Conservation (phyloP, 2,329 filamentous ascomycete genomes). For the Penicillium aurantiogriseum region DNA sequence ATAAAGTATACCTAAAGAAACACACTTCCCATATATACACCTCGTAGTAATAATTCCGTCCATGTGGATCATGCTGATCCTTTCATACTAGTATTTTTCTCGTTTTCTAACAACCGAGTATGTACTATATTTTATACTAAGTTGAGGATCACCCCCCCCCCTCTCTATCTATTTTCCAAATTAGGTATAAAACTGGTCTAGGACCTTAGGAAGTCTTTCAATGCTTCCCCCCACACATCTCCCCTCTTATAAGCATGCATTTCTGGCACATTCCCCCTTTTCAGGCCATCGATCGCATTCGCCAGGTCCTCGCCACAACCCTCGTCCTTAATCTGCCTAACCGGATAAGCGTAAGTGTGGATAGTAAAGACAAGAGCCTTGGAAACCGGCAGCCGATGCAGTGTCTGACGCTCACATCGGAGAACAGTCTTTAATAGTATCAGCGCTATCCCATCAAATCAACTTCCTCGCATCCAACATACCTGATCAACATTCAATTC, state of each 20-base stretch:
- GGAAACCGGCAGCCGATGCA: constrained; percentile 57
- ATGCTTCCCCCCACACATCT: constrained; percentile 56
- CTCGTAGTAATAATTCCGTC: too few species aligned
- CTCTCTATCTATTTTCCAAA: too few species aligned
- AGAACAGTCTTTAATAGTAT: constrained; percentile 44
- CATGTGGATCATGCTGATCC: too few species aligned
- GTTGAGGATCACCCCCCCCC: too few species aligned
- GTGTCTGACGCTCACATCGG: constrained; percentile 60
- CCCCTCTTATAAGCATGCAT: constrained; percentile 61
- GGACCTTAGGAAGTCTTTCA: constrained; percentile 50
- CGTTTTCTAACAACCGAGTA: too few species aligned
- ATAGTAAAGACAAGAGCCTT: constrained; percentile 60
- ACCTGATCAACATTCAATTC: constrained; percentile 49
- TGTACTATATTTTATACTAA: too few species aligned
- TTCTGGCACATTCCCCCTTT: constrained; percentile 54
- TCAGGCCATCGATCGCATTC: constrained; percentile 59
- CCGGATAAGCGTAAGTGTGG: constrained; percentile 61
- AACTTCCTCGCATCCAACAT: constrained; percentile 7
- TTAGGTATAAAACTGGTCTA: not conserved
- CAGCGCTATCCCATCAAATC: constrained; percentile 1
- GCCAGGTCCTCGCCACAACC: constrained; percentile 55
- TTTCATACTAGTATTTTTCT: too few species aligned
- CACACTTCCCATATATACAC: not conserved
- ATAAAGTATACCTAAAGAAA: not conserved
- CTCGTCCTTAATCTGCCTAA: constrained; percentile 57